A percentile compares a stretch with the other conserved stretches of the same genome.
Conservation (phyloP, 164 flowering plant genomes). For the Magnolia kwangsiensis region DNA sequence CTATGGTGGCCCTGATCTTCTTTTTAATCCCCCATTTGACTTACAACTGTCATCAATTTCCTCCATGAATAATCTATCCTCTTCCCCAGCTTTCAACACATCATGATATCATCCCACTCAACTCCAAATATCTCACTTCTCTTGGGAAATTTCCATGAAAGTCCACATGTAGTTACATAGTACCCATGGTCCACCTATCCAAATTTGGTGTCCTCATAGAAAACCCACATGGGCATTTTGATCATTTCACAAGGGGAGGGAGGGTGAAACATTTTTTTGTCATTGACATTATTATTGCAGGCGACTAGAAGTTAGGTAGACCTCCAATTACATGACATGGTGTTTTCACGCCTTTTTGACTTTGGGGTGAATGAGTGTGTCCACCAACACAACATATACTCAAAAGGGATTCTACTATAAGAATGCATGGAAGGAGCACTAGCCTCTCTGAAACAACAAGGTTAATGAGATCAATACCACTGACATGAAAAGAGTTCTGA, state of each 20-base stretch:
- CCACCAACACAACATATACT: not conserved
- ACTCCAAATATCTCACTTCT: not conserved
- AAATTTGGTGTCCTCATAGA: not conserved
- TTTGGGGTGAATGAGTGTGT: not conserved
- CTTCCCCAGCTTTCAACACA: conserved; percentile 1
- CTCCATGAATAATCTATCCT: not conserved
- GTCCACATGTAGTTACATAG: not conserved
- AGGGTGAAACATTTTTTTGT: not conserved
- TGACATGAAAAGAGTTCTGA: too few species aligned
- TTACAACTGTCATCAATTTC: conserved; percentile 1
- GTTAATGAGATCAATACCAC: not conserved
- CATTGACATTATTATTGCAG: not conserved
- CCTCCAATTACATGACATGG: not conserved
- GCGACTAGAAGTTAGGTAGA: not conserved
- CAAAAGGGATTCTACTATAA: not conserved
- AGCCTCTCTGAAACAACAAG: not conserved
- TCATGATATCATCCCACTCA: not conserved
- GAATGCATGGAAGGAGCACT: conserved; percentile 1
- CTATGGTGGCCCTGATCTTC: not conserved
- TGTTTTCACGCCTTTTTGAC: not conserved
- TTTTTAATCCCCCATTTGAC: not conserved
- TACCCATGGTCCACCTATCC: not conserved
- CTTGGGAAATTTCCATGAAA: not conserved
- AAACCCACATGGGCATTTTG: not conserved
- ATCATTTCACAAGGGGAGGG: not conserved